These are phyloP conservation scores for Simmondsia chinensis DNA, from an alignment of 148 eudicot species.

Conservation along the genomic window DNA sequence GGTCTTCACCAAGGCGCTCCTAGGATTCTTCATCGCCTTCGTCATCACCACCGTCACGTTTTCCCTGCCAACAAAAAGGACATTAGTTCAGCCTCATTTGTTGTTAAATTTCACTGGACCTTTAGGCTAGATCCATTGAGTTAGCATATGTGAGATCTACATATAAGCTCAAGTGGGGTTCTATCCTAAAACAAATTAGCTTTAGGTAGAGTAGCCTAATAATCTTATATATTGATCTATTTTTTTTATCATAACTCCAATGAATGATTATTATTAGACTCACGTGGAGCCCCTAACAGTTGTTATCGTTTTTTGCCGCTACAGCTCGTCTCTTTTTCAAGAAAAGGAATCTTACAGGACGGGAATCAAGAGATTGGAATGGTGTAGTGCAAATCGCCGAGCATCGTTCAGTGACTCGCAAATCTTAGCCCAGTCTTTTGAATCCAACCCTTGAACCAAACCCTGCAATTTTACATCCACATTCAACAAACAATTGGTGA, in stretches of 20 bases:
- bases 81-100: neutral
- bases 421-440: slow-evolving; percentile 83
- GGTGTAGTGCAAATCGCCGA: slow-evolving; percentile 58
- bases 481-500: neutral
- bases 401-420: slow-evolving; percentile 75
- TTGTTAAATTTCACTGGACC: neutral
- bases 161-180: no score
- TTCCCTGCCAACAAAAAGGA: slow-evolving; percentile 34
- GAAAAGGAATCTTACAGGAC: slow-evolving; percentile 40
- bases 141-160: no score
- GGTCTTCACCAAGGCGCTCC: slow-evolving; percentile 94
- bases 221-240: no score
- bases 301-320: neutral
- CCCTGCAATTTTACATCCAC: slow-evolving; percentile 28
- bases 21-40: slow-evolving; percentile 90
- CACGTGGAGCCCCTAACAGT: neutral
- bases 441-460: slow-evolving; percentile 66
- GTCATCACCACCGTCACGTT: slow-evolving; percentile 58
- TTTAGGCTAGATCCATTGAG: neutral
- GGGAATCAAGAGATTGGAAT: slow-evolving; percentile 60
- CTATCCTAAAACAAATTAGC: no score
- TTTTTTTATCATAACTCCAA: no score
- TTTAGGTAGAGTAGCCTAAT: no score
- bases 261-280: no score
- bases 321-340: neutral